Evolutionary conservation across 2,329 filamentous ascomycete genomes (phyloP).

Genomic region (Alternaria rosae): DNA sequence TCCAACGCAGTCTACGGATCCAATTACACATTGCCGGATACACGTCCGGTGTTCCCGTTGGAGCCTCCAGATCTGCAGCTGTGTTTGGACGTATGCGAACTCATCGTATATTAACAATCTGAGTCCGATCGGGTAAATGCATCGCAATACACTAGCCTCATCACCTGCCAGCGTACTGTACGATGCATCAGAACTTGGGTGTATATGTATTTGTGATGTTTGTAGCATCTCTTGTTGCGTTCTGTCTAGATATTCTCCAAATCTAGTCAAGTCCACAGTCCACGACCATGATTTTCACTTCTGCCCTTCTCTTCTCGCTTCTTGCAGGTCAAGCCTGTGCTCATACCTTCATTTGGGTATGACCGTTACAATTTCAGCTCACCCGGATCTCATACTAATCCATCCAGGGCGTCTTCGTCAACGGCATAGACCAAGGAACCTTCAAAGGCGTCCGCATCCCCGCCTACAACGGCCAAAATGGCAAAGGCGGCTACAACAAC

Average conservation of each 20-base stretch:
- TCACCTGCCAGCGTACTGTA: neutral
- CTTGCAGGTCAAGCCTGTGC: conserved; percentile 28
- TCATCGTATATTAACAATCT: conserved; percentile 27
- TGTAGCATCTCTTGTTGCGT: no score
- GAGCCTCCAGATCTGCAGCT: conserved; percentile 1
- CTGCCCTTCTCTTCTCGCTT: conserved; percentile 24
- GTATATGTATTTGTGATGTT: neutral
- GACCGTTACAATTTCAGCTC: neutral
- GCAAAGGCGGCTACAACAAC: conserved; percentile 49
- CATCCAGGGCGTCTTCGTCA: conserved; percentile 39
- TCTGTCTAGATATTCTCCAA: neutral
- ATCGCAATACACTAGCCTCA: conserved; percentile 17
- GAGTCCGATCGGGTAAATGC: conserved; percentile 27
- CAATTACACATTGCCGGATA: conserved; percentile 6
- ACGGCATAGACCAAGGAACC: conserved; percentile 40
- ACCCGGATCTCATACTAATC: neutral
- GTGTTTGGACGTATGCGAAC: neutral
- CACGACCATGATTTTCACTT: conserved; percentile 18
- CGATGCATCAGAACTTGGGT: neutral
- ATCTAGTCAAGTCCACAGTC: neutral
- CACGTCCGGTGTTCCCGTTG: conserved; percentile 12
- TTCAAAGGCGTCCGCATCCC: conserved; percentile 40
- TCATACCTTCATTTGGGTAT: conserved; percentile 42
- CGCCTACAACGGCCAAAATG: conserved; percentile 47
- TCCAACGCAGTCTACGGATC: neutral